Evolutionary conservation across 306 rosid genomes (phyloP).

Genomic region (Purshia tridentata): DNA sequence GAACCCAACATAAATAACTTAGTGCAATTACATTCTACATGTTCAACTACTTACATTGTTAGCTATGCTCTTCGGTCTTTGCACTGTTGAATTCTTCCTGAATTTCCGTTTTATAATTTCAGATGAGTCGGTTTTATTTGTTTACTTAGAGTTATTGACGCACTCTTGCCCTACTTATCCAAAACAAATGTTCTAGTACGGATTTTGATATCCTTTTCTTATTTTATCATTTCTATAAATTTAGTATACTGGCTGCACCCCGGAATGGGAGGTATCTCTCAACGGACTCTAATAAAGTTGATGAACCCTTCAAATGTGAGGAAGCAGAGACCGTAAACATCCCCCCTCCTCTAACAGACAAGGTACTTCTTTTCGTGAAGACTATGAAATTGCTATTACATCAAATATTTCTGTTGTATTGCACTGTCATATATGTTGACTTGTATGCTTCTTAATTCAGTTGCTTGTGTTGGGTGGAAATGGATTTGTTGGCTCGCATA

Average conservation of each 20-base stretch:
- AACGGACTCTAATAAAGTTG: slow-evolving; percentile 64
- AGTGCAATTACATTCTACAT: background rate
- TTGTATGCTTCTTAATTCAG: slow-evolving; percentile 44
- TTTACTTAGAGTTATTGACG: slow-evolving; percentile 9
- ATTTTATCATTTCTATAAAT: slow-evolving; percentile 21
- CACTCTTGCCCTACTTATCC: background rate
- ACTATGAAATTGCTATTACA: background rate
- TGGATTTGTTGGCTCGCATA: slow-evolving; percentile 95
- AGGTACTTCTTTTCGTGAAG: slow-evolving; percentile 47
- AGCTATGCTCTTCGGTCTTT: background rate
- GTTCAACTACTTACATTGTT: background rate
- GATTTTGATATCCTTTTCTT: slow-evolving; percentile 6
- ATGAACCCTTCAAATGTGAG: slow-evolving; percentile 76
- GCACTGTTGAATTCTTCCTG: background rate
- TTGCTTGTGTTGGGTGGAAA: slow-evolving; percentile 96
- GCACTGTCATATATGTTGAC: slow-evolving; percentile 16
- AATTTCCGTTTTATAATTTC: background rate
- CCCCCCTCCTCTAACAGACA: slow-evolving; percentile 83
- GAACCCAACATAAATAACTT: background rate
- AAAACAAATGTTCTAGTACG: background rate
- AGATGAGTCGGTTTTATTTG: background rate
- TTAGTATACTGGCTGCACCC: slow-evolving; percentile 47
- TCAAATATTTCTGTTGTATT: slow-evolving; percentile 9
- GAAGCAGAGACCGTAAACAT: slow-evolving; percentile 84
- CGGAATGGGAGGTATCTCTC: slow-evolving; percentile 51